Conservation (phyloP, 192 early-diverging fungal species). For the Coemansia biformis region DNA sequence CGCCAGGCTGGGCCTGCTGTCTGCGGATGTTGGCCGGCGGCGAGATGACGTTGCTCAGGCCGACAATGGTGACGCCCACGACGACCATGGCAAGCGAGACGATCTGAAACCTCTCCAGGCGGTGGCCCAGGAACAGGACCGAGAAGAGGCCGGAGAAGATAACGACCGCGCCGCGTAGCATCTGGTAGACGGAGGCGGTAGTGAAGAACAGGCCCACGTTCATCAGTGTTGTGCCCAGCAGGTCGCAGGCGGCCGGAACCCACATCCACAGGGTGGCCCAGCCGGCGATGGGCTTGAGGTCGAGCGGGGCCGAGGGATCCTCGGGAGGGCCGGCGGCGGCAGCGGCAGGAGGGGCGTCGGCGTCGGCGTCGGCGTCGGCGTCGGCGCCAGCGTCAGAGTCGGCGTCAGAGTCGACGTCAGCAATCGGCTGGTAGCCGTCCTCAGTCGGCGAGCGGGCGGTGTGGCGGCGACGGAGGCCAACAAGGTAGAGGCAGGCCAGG, state of each 20-base stretch:
- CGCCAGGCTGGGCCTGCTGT: too few relatives aligned
- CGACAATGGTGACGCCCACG: constrained; percentile 84
- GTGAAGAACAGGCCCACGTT: constrained; percentile 94
- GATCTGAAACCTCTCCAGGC: constrained; percentile 75
- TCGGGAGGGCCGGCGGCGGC: constrained; percentile 11
- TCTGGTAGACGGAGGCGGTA: constrained; percentile 87
- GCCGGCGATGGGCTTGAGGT: constrained; percentile 51
- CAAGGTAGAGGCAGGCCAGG: constrained; percentile 61
- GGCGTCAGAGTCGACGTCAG: not conserved
- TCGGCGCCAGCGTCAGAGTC: too few relatives aligned
- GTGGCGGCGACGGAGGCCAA: constrained; percentile 17
- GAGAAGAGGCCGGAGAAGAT: constrained; percentile 91
- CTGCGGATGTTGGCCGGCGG: constrained; percentile 22
- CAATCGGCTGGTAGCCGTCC: constrained; percentile 35
- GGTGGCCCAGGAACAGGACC: constrained; percentile 74
- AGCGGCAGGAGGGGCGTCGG: constrained; percentile 3
- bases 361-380: not conserved
- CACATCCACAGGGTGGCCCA: constrained; percentile 54
- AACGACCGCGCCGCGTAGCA: constrained; percentile 94
- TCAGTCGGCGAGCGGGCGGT: constrained; percentile 2
- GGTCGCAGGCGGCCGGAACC: constrained; percentile 67
- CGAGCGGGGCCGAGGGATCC: constrained; percentile 7
- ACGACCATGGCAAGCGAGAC: constrained; percentile 77
- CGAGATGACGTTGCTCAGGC: constrained; percentile 59
- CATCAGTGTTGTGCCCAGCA: constrained; percentile 82